Base-by-base conservation (phyloP, 768 basidiomycete species). In the Tricholomella constricta region DNA sequence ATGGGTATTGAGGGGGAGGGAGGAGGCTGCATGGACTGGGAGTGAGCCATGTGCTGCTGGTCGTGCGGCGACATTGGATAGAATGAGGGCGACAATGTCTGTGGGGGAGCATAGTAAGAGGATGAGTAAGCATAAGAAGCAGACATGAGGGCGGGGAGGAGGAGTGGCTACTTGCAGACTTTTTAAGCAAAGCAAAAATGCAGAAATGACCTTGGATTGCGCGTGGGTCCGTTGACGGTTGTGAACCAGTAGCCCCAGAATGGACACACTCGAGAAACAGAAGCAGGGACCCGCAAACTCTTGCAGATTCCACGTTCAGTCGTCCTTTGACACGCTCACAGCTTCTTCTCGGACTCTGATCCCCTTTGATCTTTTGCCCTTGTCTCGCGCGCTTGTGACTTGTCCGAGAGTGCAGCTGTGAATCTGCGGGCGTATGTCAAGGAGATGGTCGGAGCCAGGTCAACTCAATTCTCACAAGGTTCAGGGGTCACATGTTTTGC, bases 1-100 rank as follows among this genome's bases (percentile, higher is more conserved):
- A 89, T 85, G 31, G 82, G 83, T 46, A 83, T 75, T 37, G 84
- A 75, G 0, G 85, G 80, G 22, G 86, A 83, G 47, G 80, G 78
- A 6, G 60, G 62, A 1, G 58, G 76, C 49, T 77, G 79, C 74
- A 78, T 79, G 9, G 73, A 71, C 56, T 80, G 79, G 19, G 74
- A 70, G 54, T 79, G 79, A 27, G 69, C 59, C 55, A 71, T 32
- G 41, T 43, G 41, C 45, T 52, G 62, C 54, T 78, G 75, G 48
- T 78, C 75, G 56, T 73, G 74, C 51, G 72, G 77, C 56, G 73
- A 65, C 67, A 76, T 69, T 53, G 68, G 61, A 54, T 69, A 69
- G 57, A 57, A 54, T 53, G 58, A 63, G 51, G 54, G 69, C 55
- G 61, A 65, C 48, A 63, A 53, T 35, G 52, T 40, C 31, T 57